Evolutionary conservation across 805 yeast species (phyloP).

Genomic region (Clavispora santaluciae): DNA sequence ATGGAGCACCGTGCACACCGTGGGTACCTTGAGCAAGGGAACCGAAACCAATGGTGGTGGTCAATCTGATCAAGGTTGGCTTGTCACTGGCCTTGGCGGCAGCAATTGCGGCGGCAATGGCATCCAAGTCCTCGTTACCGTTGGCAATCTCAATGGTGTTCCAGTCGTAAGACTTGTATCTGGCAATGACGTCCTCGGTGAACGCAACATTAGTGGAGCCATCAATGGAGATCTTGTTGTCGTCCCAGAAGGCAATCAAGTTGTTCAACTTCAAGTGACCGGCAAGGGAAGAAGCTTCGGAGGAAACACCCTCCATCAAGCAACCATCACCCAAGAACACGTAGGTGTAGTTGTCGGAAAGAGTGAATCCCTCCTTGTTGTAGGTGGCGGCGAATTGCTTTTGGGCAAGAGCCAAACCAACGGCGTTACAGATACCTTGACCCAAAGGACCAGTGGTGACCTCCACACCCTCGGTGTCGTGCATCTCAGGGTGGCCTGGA

Average conservation of each 20-base stretch:
- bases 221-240: slow-evolving; percentile 94
- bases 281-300: slow-evolving; percentile 91
- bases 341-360: slow-evolving; percentile 70
- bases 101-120: slow-evolving; percentile 68
- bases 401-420: slow-evolving; percentile 95
- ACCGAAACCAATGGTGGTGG: slow-evolving; percentile 93
- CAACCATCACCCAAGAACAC: slow-evolving; percentile 94
- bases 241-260: slow-evolving; percentile 93
- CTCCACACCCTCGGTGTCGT: slow-evolving; percentile 85
- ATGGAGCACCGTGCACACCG: slow-evolving; percentile 94
- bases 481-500: slow-evolving; percentile 95
- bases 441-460: slow-evolving; percentile 99
- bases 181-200: slow-evolving; percentile 83
- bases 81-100: slow-evolving; percentile 76
- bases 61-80: slow-evolving; percentile 86
- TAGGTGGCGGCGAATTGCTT: slow-evolving; percentile 86
- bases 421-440: slow-evolving; percentile 95
- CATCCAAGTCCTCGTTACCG: slow-evolving; percentile 75
- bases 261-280: slow-evolving; percentile 93
- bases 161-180: slow-evolving; percentile 95
- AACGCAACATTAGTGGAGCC: slow-evolving; percentile 87
- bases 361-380: slow-evolving; percentile 76
- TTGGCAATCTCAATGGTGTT: slow-evolving; percentile 69
- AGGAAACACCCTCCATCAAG: slow-evolving; percentile 95
- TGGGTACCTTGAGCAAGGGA: slow-evolving; percentile 81